Evolutionary conservation across 1,284 basidiomycete species (phyloP).

Genomic region (Termitomyces sp.): DNA sequence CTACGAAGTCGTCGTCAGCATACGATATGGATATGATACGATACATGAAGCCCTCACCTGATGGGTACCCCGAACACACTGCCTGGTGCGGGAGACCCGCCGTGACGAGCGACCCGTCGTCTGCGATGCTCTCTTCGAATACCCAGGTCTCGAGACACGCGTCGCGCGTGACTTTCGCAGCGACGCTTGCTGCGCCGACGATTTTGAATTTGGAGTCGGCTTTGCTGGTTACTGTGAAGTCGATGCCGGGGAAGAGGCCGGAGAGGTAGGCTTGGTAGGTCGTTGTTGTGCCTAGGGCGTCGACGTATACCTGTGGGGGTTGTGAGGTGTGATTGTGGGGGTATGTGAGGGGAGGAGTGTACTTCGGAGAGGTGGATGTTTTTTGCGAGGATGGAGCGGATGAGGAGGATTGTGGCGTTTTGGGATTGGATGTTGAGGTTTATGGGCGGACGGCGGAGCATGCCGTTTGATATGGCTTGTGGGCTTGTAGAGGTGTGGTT

Average conservation of each 20-base stretch:
- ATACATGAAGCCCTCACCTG: too few relatives aligned
- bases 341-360: constrained; percentile 1
- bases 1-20: too few relatives aligned
- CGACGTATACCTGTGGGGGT: constrained; percentile 72
- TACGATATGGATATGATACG: too few relatives aligned
- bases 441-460: constrained; percentile 79
- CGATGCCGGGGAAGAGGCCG: constrained; percentile 73
- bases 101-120: constrained; percentile 14
- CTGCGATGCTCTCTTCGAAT: constrained; percentile 52
- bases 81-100: constrained; percentile 30
- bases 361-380: constrained; percentile 85
- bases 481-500: constrained; percentile 48
- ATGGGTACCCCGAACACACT: constrained; percentile 84
- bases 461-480: constrained; percentile 86
- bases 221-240: constrained; percentile 88
- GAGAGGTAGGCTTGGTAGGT: constrained; percentile 83
- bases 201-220: constrained; percentile 96
- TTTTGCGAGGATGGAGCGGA: constrained; percentile 74
- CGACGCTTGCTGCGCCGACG: constrained; percentile 93
- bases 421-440: constrained; percentile 94
- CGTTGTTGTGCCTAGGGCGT: constrained; percentile 86
- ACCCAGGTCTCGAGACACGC: constrained; percentile 85
- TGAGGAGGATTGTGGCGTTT: constrained; percentile 86
- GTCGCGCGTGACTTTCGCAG: constrained; percentile 95
- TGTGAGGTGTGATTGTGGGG: constrained; percentile 1